Percentiles rank a stretch among this genome's conserved stretches.
phyloP scores from a whole-genome alignment of 805 yeast genomes.

The Schizosaccharomyces lindneri region DNA sequence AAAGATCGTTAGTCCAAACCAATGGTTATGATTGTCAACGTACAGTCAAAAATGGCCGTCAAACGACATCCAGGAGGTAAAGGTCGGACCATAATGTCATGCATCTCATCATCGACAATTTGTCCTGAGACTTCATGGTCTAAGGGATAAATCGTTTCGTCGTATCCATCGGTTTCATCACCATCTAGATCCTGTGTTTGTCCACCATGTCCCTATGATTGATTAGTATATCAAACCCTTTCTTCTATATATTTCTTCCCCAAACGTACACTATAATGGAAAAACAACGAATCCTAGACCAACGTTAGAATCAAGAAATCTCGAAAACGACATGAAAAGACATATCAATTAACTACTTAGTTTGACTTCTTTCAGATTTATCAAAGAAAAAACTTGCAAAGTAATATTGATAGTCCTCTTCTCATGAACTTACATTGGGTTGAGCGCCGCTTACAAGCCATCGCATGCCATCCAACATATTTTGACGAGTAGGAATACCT shows the following conservation, averaged over 20 bases:
- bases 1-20: background rate
- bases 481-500: slow-evolving; percentile 35
- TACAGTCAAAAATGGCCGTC: slow-evolving; percentile 56
- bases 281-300: background rate
- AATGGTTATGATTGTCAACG: background rate
- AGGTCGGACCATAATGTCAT: slow-evolving; percentile 34
- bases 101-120: slow-evolving; percentile 33
- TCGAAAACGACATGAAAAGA: background rate
- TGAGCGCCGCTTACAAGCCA: slow-evolving; percentile 55
- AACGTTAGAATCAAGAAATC: background rate
- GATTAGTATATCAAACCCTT: slow-evolving; percentile 39
- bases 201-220: slow-evolving; percentile 76
- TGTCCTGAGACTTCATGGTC: slow-evolving; percentile 46
- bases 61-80: slow-evolving; percentile 49
- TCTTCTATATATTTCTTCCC: too few species aligned
- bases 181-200: slow-evolving; percentile 42
- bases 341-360: background rate
- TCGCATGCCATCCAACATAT: slow-evolving; percentile 53
- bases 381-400: background rate
- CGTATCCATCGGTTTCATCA: slow-evolving; percentile 52
- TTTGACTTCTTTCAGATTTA: background rate
- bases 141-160: slow-evolving; percentile 48
- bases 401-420: background rate
- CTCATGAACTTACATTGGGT: slow-evolving; percentile 21
- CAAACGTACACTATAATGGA: background rate